Base-by-base conservation (phyloP, 768 basidiomycete genomes). In the Trametes punicea region DNA sequence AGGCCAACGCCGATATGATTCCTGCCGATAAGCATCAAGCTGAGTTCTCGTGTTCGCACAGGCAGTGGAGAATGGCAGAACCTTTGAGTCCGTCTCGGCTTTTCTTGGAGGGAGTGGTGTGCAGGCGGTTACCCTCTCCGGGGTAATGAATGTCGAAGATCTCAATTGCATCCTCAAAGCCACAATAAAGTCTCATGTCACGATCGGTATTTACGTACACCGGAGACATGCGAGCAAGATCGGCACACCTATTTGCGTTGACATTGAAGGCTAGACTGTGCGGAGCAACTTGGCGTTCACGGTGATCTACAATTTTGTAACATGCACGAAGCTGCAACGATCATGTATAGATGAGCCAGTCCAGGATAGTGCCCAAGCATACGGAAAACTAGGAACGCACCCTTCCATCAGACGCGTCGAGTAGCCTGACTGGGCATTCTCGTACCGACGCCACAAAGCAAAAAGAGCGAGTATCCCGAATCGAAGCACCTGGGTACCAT, bases 211-310 rank as follows among this genome's bases (percentile, higher is more conserved):
- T 57, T 41, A 51, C 46, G 51, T 56, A 54, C 23, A 16, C 4
- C 23, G 8, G 11, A n/a, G 34, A 13, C 15, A 38, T 30, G 25
- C 15, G 16, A n/a, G 29, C 25, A 4, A 34, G 42, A 30, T 34
- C 26, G 13, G 63, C 77, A 51, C 53, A 93, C 93, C 78, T 87
- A 31, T 84, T 75, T 0, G 81, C 84, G 4, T 80, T 71, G 1
- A 77, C 69, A 62, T 90, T 90, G 71, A 97, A 98, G 0, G 87
- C 78, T 56, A 98, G 75, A 62, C 83, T 83, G 51, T 93, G 88
- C 0, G 96, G 94, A 0, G 92, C 93, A 36, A 97, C 76, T 51
- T 91, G 84, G 29, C 94, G 81, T 71, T 98, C 96, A n/a, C 88
- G 77, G 64, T 98, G 95, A 69, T 98, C 94, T 9, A 98, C 81